Evolutionary conservation across 306 rosid genomes (phyloP), one percentile per base, ranked within the genome.

Genomic region (Cucurbita pepo): DNA sequence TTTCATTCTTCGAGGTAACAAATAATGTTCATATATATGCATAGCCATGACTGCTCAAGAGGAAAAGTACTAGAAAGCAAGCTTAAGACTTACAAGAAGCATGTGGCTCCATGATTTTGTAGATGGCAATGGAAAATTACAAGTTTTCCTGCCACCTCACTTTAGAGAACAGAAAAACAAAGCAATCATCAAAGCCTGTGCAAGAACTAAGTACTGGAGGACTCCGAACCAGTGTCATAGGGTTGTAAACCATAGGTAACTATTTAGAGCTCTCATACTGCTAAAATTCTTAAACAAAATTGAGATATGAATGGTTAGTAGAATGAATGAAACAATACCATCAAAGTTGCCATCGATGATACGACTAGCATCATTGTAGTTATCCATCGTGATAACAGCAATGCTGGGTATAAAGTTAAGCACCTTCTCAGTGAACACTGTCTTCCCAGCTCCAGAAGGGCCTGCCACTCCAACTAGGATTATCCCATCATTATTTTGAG

Each of bases 401-500:
- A 95, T 76, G 86, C 99, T 95, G 48, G 99, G 99, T 90, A 95
- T 85, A 72, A 95, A 88, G 80, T 70, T 89, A 75, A 85, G 87
- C 69, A 95, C 86, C 82, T 95, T 95, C 79, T 95, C 97, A 8
- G 99, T 91, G 77, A 95, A 95, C 71, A 91, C 95, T 77, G 95
- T 91, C 83, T 95, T 95, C 81, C 97, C 97, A 38, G 99, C 99
- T 75, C 99, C 97, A 34, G 99, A 95, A 56, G 99, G 97, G 64
- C 97, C 99, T 22, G 99, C 99, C 73, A 95, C 95, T 84, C 99
- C 99, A 19, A 91, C 99, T 15, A 95, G 78, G 54, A 86, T 76
- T 80, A 91, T 71, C 80, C 99, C 99, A 43, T 86, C 90, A 74
- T 95, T 91, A 81, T 91, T 91, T 79, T 95, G 97, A 73, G 97